Percentiles rank a stretch among this genome's conserved stretches.
Conservation (phyloP, 1,284 basidiomycete species). For the Leccinum glutinopallens region DNA sequence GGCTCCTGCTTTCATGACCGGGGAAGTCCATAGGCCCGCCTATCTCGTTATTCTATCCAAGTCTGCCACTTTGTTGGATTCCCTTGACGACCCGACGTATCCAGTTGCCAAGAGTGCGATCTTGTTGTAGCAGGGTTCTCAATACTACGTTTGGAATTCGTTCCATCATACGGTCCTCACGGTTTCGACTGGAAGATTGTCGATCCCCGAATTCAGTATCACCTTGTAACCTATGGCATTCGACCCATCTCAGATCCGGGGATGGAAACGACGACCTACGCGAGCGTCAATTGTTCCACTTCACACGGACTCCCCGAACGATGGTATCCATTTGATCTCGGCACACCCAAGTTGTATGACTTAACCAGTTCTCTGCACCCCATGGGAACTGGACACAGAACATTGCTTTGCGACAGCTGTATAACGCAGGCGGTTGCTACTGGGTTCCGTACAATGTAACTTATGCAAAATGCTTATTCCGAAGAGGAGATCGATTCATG, state of each 20-base stretch:
- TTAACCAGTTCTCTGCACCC: slow-evolving; percentile 41
- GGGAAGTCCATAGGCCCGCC: no score
- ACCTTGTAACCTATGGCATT: slow-evolving; percentile 29
- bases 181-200: slow-evolving; percentile 42
- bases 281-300: slow-evolving; percentile 48
- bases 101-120: no score
- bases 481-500: slow-evolving; percentile 45
- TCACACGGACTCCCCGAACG: slow-evolving; percentile 44
- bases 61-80: no score
- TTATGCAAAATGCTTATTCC: slow-evolving; percentile 51
- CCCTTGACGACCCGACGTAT: no score
- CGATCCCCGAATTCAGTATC: slow-evolving; percentile 50
- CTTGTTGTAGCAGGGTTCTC: slow-evolving; percentile 40
- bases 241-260: slow-evolving; percentile 34
- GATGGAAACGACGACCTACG: slow-evolving; percentile 40
- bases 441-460: slow-evolving; percentile 59
- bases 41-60: slow-evolving; percentile 28
- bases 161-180: slow-evolving; percentile 37
- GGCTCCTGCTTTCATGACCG: no score
- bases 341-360: slow-evolving; percentile 55
- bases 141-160: slow-evolving; percentile 56
- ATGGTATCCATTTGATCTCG: slow-evolving; percentile 60
- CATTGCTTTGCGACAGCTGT: slow-evolving; percentile 2
- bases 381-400: slow-evolving; percentile 8
- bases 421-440: slow-evolving; percentile 46